Conservation (phyloP, 208 protist species). For the Acanthamoeba healyi region DNA sequence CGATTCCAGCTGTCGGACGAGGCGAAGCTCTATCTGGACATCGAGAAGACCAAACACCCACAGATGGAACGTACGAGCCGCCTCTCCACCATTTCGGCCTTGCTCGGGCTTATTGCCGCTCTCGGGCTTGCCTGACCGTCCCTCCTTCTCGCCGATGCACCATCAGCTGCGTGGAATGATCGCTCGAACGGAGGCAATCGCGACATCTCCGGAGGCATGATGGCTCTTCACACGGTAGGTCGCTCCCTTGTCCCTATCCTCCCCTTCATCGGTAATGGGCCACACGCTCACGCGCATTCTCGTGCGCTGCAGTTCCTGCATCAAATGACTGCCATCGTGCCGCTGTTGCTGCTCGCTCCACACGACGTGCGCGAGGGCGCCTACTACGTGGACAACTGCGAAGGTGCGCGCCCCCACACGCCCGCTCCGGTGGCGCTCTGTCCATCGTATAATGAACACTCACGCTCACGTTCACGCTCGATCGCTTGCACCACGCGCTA, state of each 20-base stretch:
- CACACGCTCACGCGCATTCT: neutral
- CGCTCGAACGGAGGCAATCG: neutral
- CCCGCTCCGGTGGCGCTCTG: neutral
- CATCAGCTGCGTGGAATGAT: neutral
- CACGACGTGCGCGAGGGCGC: slow-evolving; percentile 12
- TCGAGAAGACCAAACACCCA: slow-evolving; percentile 5
- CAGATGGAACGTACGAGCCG: neutral
- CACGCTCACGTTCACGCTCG: neutral
- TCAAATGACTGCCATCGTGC: slow-evolving; percentile 25
- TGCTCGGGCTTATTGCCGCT: no score
- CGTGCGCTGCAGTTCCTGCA: neutral
- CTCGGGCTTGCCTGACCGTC: no score
- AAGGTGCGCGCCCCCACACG: slow-evolving; percentile 1
- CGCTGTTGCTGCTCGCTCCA: slow-evolving; percentile 18
- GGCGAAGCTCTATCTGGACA: slow-evolving; percentile 15
- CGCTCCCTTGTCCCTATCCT: neutral
- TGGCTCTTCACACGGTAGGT: neutral
- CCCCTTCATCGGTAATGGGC: neutral
- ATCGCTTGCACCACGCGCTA: neutral
- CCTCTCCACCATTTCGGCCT: no score
- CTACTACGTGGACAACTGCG: neutral
- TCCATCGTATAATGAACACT: neutral
- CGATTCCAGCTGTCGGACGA: slow-evolving; percentile 7
- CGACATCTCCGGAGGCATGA: neutral
- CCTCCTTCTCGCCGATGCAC: no score